A percentile compares a stretch with the other conserved stretches of the same genome.
Evolutionary conservation across 129 eudicot species (phyloP).

Genomic region (Sambucus nigra): DNA sequence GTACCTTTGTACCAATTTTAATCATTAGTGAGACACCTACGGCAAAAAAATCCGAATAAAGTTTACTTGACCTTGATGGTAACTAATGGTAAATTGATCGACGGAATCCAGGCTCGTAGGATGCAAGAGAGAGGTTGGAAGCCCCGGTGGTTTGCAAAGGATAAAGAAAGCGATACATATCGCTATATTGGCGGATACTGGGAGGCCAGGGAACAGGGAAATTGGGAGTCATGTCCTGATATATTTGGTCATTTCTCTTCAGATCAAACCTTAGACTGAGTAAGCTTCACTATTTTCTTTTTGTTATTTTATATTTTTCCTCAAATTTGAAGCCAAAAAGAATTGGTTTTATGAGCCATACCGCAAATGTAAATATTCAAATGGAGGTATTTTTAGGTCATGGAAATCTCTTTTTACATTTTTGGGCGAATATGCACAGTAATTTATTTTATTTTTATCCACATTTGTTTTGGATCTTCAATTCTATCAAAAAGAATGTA

Average conservation of each 20-base stretch:
- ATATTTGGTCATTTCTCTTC: constrained; percentile 72
- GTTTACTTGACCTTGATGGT: no score
- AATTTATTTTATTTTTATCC: no score
- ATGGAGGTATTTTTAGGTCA: constrained; percentile 6
- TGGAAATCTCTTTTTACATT: neutral
- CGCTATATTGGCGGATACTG: constrained; percentile 87
- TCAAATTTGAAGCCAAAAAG: neutral
- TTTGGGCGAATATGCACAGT: no score
- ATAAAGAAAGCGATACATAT: constrained; percentile 50
- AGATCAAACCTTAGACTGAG: constrained; percentile 54
- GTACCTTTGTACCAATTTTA: no score
- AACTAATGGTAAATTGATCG: no score
- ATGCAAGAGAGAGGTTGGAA: constrained; percentile 99
- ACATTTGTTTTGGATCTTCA: no score
- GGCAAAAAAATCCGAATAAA: no score
- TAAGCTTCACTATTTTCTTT: neutral
- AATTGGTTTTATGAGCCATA: neutral
- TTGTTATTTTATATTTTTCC: neutral
- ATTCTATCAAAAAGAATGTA: no score
- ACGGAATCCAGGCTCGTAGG: constrained; percentile 92
- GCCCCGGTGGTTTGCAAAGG: constrained; percentile 88
- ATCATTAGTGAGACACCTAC: no score
- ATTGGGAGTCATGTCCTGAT: constrained; percentile 87
- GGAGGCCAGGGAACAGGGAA: constrained; percentile 79
- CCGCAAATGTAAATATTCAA: neutral